Evolutionary conservation across 345 rosid species (phyloP), one percentile per base, ranked within the genome.

Genomic region (Boechera stricta): DNA sequence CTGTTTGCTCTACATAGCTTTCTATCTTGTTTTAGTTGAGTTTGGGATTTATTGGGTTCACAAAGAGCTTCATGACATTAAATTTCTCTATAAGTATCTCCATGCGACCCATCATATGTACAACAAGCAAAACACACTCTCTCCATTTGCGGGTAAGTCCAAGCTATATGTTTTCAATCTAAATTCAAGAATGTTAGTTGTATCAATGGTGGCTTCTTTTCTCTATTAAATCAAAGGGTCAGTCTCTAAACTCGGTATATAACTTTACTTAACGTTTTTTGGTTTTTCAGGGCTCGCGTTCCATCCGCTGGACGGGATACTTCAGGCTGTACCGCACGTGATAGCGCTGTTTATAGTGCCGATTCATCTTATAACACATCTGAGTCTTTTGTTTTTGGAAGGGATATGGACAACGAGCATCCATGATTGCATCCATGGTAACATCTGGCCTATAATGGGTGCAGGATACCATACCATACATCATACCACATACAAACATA

Each of bases 401-500:
- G 95, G 82, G 8, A 33, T 92, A 73, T 94, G 97, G 92, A 89
- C 97, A 0, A 83, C 91, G 0, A 92, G 84, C 73, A 90, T 92
- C 52, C 98, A 92, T 47, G 98, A 92, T 26, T 89, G 97, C 79
- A 94, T 94, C 64, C 90, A 94, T 31, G 83, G 66, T 44, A 86
- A 88, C 55, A 24, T 87, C 2, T 90, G 98, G 98, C 96, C 96
- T 12, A 73, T 90, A 38, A 94, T 94, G 97, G 98, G 97, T 18
- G 97, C 98, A 35, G 95, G 97, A 33, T 89, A 90, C 81, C 98
- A 94, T 80, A 94, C 98, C 8, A 86, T 94, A 80, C 98, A 94
- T 73, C 98, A 94, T 69, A 89, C 91, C 1, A 92, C 96, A 10
- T 90, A 92, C 70, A 91, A 90, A 5, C 97, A 94, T 64, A 92